These are phyloP conservation scores for Udeniomyces megalosporus DNA, from an alignment of 768 basidiomycete species.

Conservation along the genomic window DNA sequence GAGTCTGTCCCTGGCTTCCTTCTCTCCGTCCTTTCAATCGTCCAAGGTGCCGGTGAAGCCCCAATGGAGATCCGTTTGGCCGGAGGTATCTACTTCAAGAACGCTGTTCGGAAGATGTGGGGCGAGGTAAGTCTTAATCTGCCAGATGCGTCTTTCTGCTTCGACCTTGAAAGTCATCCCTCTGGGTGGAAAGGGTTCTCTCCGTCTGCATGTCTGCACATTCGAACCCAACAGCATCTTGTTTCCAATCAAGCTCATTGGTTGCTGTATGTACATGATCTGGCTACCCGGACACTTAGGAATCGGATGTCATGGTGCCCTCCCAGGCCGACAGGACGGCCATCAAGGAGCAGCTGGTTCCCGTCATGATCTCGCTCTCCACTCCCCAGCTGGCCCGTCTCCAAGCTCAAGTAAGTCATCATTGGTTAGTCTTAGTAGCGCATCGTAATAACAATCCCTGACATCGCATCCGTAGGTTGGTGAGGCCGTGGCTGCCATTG, in stretches of 20 bases:
- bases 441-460: not conserved
- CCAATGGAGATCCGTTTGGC: conserved; percentile 62
- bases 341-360: conserved; percentile 62
- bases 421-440: not conserved
- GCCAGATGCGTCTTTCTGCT: not conserved
- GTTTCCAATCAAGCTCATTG: not conserved
- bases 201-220: not conserved
- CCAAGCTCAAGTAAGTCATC: conserved; percentile 11
- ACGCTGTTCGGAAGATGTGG: conserved; percentile 73
- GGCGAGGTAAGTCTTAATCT: conserved; percentile 48
- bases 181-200: not conserved
- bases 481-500: conserved; percentile 81
- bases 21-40: conserved; percentile 56
- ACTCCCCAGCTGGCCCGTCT: conserved; percentile 30
- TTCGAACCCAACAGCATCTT: not conserved
- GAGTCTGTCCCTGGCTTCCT: conserved; percentile 66
- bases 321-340: conserved; percentile 45
- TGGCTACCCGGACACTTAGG: not conserved
- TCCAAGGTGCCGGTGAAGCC: conserved; percentile 44
- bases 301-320: conserved; percentile 6
- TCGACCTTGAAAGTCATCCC: not conserved
- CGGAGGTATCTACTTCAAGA: conserved; percentile 83
- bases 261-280: not conserved
- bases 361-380: conserved; percentile 78
- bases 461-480: conserved; percentile 52